Evolutionary conservation across 805 yeast genomes (phyloP), one percentile per base, ranked within the genome.

Genomic region (Sugiyamaella floridensis): DNA sequence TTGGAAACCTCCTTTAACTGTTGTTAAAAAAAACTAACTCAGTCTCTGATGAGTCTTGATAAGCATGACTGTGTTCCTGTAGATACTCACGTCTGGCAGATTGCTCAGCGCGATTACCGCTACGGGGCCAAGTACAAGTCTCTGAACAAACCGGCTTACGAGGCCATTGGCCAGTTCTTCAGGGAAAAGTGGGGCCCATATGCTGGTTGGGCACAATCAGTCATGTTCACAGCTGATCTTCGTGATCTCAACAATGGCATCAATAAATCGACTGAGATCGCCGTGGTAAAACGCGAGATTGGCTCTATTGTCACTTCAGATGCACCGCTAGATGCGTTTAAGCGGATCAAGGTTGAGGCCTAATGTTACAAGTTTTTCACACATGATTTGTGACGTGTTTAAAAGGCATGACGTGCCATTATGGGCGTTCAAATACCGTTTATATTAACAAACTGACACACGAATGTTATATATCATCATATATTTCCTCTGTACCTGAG

Each of bases 201-300:
- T 65, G 97, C 99, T 1, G 99, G 99, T 0, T 93, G 99, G 99
- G 98, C 98, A 0, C 99, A 92, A 63, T 85, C 92, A n/a, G 89
- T 92, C 10, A 73, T 90, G 53, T 90, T 90, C 68, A 85, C 97
- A 0, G 87, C 89, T 5, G 97, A 89, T 63, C 74, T 90, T 51
- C 43, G 55, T 15, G 56, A 57, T 43, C 46, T 57, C n/a, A 49
- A 55, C 40, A 55, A 55, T 37, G 58, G 58, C 11, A 37, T 55
- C 42, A 55, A 55, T 20, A 50, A 37, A n/a, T 29, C 32, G 20
- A 32, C 48, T 32, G 37, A 32, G 26, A 4, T 22, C 6, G 26
- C 26, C 26, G 6, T 22, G 3, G 26, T 22, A 3, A 22, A 22
- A 22, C 26, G 26, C 6, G 26, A 22, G 26, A 22, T 22, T 22